These are phyloP conservation scores for grape (Vitis vinifera) DNA, from an alignment of 164 flowering plant species.

Conservation along the genomic window ASM3070453v1 NC_081811.1:27400001-27400500, in stretches of 20 bases:
- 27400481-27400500: background rate
- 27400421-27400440: slow-evolving; percentile 64
- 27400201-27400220: slow-evolving; percentile 58
- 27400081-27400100: slow-evolving; percentile 5
- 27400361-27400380: slow-evolving; percentile 52
- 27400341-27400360: slow-evolving; percentile 18
- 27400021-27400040: slow-evolving; percentile 63
- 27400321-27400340: slow-evolving; percentile 33
- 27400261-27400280: slow-evolving; percentile 46
- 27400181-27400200: slow-evolving; percentile 80
- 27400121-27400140: slow-evolving; percentile 40
- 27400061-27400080: slow-evolving; percentile 55
- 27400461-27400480: slow-evolving; percentile 52
- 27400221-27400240: slow-evolving; percentile 45
- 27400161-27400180: slow-evolving; percentile 34
- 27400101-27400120: slow-evolving; percentile 47
- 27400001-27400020: slow-evolving; percentile 49
- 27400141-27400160: slow-evolving; percentile 22
- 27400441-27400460: slow-evolving; percentile 48
- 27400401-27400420: slow-evolving; percentile 39
- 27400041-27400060: slow-evolving; percentile 62
- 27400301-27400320: slow-evolving; percentile 48
- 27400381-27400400: slow-evolving; percentile 64
- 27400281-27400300: slow-evolving; percentile 73
- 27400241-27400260: slow-evolving; percentile 39